Evolutionary conservation across 192 early-diverging fungal species (phyloP), one percentile per base, ranked within the genome.

Genomic region (Umbelopsis isabellina): DNA sequence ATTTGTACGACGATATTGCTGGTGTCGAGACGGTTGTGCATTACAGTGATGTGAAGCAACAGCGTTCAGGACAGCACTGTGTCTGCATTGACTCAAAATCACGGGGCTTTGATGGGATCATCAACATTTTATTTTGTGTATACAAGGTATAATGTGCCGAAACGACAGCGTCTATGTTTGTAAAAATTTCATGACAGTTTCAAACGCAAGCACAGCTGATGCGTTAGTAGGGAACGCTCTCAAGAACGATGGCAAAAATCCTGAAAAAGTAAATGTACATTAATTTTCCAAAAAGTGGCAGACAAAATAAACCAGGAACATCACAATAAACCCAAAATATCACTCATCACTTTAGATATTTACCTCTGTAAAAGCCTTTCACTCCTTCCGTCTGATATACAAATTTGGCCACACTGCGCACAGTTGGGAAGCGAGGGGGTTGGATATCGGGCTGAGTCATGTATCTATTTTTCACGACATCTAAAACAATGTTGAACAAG

Each of bases 191-290:
- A 90, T 88, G 0, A 83, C 85, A 23, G 86, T 85, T 68, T 98
- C 95, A 85, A 92, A 96, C 2, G 92, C 89, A 49, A 96, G 88
- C 47, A 98, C 91, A n/a, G 94, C 95, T 23, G 91, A 91, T 44
- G 94, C 95, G 71, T 98, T 98, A 0, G 95, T 97, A 2, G 97
- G 97, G 79, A 98, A 98, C 3, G 92, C 88, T 33, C 97, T 86
- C 35, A 98, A 84, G 55, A 98, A 91, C 13, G 92, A 93, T 13
- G 95, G 95, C 13, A 91, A 64, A 75, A 97, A 97, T 23, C 97
- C 86, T 84, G 41, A 7, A n/a, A 50, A 53, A 13, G 65, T 35
- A 21, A 51, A 41, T 23, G 58, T 6, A 37, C 18, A 11, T 21
- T 2, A 23, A 64, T 22, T 18, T 22, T 16, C 20, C 27, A 30